Evolutionary conservation across 352 stramenopile species (phyloP), one percentile per base, ranked within the genome.

Genomic region (Globisporangium splendens): DNA sequence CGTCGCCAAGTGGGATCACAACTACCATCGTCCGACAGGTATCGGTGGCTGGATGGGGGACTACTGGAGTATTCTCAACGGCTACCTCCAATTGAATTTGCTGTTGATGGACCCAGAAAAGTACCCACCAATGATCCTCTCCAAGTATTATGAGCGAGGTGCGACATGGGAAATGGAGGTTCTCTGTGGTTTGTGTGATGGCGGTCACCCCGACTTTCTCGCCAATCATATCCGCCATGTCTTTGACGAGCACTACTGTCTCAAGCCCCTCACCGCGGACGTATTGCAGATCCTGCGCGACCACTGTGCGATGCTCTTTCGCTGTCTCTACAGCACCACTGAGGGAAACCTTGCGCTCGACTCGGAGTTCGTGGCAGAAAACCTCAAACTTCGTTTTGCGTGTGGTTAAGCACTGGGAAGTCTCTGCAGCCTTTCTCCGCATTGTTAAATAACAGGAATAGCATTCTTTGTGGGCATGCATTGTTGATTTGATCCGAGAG

Each of bases 61-160:
- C 38, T 70, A 73, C 62, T 56, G 52, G 41, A 70, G 63, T 35
- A 22, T 68, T n/a, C 14, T 71, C 17, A 17, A 50, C 18, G 62
- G 66, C 10, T 77, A 77, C 54, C 56, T 75, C 28, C 39, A 65
- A 20, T 54, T 77, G 43, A 77, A 77, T 18, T 44, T 77, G 43
- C 41, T 72, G 28, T 63, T 77, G 31, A 52, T 59, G 46, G 66
- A 75, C 28, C 42, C 56, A 18, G 48, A 68, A 35, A 58, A 52
- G 42, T 69, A 68, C 20, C 46, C 65, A 38, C 47, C 54, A 0
- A 60, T 73, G 46, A n/a, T 74, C 4, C 24, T 54, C 24, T 31
- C 24, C 5, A 5, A 5, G 24, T 31, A 31, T 31, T 31, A 5
- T 5, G 24, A 31, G 24, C 24, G 24, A 31, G 5, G 24, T 2